phyloP scores from a whole-genome alignment of 176 grass and related monocot genomes.

The Oryza longistaminata region DNA sequence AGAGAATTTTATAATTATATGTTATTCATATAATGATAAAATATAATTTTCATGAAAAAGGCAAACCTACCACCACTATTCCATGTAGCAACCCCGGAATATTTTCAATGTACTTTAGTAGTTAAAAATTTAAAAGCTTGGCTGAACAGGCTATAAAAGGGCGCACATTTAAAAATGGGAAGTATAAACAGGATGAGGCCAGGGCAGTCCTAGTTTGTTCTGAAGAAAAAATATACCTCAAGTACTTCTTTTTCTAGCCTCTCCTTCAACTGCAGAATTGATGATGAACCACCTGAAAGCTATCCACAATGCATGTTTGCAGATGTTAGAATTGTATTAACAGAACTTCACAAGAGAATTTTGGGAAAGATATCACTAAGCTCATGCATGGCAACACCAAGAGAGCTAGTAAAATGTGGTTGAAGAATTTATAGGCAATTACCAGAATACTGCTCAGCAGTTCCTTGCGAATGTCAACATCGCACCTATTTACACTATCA shows the following conservation, averaged over 20 bases:
- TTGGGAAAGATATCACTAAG: neutral
- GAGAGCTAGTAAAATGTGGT: conserved; percentile 11
- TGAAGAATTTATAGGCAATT: conserved; percentile 39
- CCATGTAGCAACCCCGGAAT: conserved; percentile 4
- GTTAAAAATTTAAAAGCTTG: neutral
- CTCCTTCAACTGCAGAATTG: conserved; percentile 95
- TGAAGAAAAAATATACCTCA: conserved; percentile 55
- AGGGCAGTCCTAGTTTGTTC: conserved; percentile 12
- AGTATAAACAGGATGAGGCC: neutral
- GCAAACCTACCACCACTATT: conserved; percentile 12
- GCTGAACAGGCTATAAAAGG: neutral
- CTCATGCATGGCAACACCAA: neutral
- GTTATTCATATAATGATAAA: neutral
- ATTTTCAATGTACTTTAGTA: neutral
- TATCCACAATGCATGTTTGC: conserved; percentile 42
- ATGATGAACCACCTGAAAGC: conserved; percentile 97
- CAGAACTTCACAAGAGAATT: neutral
- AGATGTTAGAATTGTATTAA: conserved; percentile 37
- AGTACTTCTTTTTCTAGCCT: conserved; percentile 96
- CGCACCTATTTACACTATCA: conserved; percentile 95
- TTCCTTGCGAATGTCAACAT: conserved; percentile 94
- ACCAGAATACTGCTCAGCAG: conserved; percentile 97
- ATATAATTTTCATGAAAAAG: conserved; percentile 19
- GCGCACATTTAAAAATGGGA: neutral
- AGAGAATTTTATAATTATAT: neutral